These are phyloP conservation scores for Fistulina hepatica DNA, from an alignment of 1,284 basidiomycete genomes.

Conservation along the genomic window DNA sequence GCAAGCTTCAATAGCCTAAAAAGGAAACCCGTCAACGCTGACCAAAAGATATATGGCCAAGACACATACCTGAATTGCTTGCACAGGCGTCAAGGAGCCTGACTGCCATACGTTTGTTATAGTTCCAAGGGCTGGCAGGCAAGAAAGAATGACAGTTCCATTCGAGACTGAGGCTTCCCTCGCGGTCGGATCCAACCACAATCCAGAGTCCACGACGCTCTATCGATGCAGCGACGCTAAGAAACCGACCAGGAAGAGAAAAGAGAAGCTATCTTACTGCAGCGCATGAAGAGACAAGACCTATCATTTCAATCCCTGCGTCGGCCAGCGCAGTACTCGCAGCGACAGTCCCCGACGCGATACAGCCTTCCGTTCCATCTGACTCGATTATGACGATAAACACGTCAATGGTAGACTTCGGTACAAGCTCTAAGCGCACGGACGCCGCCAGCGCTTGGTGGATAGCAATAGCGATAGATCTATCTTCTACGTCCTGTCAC, in stretches of 20 bases:
- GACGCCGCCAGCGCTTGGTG: slow-evolving; percentile 82
- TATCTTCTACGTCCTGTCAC: slow-evolving; percentile 84
- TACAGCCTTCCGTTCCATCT: slow-evolving; percentile 76
- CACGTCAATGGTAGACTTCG: slow-evolving; percentile 90
- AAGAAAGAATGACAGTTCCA: slow-evolving; percentile 64
- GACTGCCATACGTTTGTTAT: slow-evolving; percentile 76
- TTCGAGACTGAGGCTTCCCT: slow-evolving; percentile 47
- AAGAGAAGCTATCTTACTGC: slow-evolving; percentile 36
- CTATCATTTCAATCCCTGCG: slow-evolving; percentile 82
- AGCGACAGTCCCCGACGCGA: slow-evolving; percentile 78
- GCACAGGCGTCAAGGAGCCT: slow-evolving; percentile 45
- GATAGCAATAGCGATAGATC: slow-evolving; percentile 72
- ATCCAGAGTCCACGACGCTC: slow-evolving; percentile 42
- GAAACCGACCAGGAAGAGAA: slow-evolving; percentile 7
- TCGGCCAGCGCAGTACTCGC: slow-evolving; percentile 85
- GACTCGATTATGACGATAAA: slow-evolving; percentile 88
- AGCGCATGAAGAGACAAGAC: slow-evolving; percentile 70
- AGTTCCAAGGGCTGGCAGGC: slow-evolving; percentile 84
- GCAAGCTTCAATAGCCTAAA: slow-evolving; percentile 56
- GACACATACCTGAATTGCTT: slow-evolving; percentile 43
- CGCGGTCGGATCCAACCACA: slow-evolving; percentile 73
- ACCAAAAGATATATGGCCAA: not conserved
- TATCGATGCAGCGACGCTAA: slow-evolving; percentile 23
- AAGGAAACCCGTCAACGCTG: slow-evolving; percentile 7
- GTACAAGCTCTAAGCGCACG: slow-evolving; percentile 80